Base-by-base conservation (phyloP, 106 monocot species). In the Phalaenopsis aphrodite region DNA sequence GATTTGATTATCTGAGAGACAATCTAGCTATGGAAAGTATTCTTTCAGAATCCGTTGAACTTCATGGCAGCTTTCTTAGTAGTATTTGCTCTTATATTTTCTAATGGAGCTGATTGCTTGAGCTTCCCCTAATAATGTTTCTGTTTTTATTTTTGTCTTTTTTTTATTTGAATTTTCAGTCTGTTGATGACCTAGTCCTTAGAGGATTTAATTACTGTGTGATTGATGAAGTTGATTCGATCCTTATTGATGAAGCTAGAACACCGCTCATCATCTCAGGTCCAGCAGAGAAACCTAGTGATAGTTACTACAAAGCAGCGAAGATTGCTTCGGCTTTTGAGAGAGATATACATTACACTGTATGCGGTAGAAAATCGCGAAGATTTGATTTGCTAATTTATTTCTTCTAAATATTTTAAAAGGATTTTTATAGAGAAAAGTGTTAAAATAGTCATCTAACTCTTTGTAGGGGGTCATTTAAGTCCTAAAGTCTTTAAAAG, bases 211-310 rank as follows among this genome's bases (percentile, higher is more conserved):
- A 93, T 79, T 94, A 89, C 78, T 92, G 94, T 88, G 88, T 94
- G 66, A 98, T 94, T 82, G 98, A 98, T 91, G 94, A 98, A 78
- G 98, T 98, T 80, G 94, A 98, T 86, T 98, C 98, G n/a, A 98
- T 98, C 79, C 90, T 98, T 76, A 98, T 98, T 81, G 97, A 98
- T 82, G 97, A 98, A 89, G 97, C 97, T 77, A 90, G 97, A 82
- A 98, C 97, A 75, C 97, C 97, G 48, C 91, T 98, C 72, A 98
- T 98, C 78, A 94, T 98, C 56, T 98, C 97, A 36, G 97, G 97
- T 49, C 86, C 87, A 79, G 97, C 97, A 76, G 97, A 98, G 75
- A 98, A 91, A 55, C 97, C 97, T 38, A 94, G 97, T 88, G 92
- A 94, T 78, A 76, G 94, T 39, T 98, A 98, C 79, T 98, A 92